These are phyloP conservation scores for Cokeromyces recurvatus DNA, from an alignment of 371 early-diverging fungal genomes.

Conservation along the genomic window DNA sequence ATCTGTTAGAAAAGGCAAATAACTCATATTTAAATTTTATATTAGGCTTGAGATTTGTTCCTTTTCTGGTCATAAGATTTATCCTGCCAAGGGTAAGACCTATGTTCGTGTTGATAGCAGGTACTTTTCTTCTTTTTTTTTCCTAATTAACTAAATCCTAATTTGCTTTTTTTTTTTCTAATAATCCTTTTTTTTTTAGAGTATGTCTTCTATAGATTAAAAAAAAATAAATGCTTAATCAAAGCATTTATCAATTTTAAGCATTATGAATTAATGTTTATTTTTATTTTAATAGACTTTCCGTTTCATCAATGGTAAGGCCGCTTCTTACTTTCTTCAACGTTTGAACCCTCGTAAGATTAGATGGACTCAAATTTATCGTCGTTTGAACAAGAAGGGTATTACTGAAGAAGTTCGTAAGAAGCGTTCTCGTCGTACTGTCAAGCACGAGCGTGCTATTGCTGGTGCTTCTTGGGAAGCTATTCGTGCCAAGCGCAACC, in stretches of 20 bases:
- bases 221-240: too few species aligned
- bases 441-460: slow-evolving; percentile 95
- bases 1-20: too few species aligned
- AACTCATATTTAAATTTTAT: not conserved
- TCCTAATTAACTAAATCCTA: too few species aligned
- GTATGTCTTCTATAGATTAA: too few species aligned
- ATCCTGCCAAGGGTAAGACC: slow-evolving; percentile 95
- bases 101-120: slow-evolving; percentile 90
- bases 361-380: slow-evolving; percentile 95
- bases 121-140: slow-evolving; percentile 11
- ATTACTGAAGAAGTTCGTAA: slow-evolving; percentile 92
- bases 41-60: slow-evolving; percentile 87
- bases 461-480: slow-evolving; percentile 94
- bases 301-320: slow-evolving; percentile 96
- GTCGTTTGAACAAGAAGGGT: slow-evolving; percentile 98
- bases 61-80: slow-evolving; percentile 98
- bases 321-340: slow-evolving; percentile 93
- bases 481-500: slow-evolving; percentile 93
- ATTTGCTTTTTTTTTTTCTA: too few species aligned
- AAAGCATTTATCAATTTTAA: too few species aligned
- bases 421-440: slow-evolving; percentile 92
- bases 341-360: slow-evolving; percentile 94
- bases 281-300: slow-evolving; percentile 59
- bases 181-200: too few species aligned
- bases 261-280: too few species aligned